Percentiles rank a stretch among this genome's conserved stretches.
These are phyloP conservation scores for Erodium maritimum DNA, from an alignment of 345 rosid species.

Conservation along the genomic window DNA sequence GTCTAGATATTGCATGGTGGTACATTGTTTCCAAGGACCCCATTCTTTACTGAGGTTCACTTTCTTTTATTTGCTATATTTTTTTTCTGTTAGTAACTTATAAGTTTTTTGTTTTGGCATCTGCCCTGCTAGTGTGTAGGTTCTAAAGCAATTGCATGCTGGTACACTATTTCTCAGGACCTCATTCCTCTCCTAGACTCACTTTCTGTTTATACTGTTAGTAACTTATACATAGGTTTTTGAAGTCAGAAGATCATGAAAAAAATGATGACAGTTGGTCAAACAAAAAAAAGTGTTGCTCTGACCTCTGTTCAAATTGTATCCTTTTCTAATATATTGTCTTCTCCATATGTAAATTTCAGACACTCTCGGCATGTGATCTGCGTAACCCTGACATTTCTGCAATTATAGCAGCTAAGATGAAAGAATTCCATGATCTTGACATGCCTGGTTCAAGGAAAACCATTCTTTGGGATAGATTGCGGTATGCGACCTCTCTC, in stretches of 20 bases:
- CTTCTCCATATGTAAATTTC: conserved; percentile 10
- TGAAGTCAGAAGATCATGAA: background rate
- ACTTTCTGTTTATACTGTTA: too few species aligned
- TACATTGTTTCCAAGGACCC: too few species aligned
- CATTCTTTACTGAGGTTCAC: too few species aligned
- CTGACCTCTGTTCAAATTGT: background rate
- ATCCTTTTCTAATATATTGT: background rate
- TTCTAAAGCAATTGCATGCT: too few species aligned
- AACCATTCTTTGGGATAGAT: conserved; percentile 52
- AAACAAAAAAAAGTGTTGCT: background rate
- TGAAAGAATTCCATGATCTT: conserved; percentile 70
- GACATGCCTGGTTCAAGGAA: conserved; percentile 47
- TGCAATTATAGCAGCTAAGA: conserved; percentile 49
- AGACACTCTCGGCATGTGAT: conserved; percentile 73
- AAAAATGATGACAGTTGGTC: background rate
- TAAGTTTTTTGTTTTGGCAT: too few species aligned
- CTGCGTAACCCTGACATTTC: conserved; percentile 51
- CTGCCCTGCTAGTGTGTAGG: too few species aligned
- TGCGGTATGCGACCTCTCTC: conserved; percentile 29
- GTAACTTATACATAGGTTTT: too few species aligned
- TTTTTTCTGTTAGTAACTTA: too few species aligned
- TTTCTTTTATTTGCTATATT: too few species aligned
- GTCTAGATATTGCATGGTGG: too few species aligned
- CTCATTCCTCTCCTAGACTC: too few species aligned
- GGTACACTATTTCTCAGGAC: too few species aligned